Evolutionary conservation across 495 filamentous ascomycete species (phyloP).

Genomic region (Trichoderma asperelloides): DNA sequence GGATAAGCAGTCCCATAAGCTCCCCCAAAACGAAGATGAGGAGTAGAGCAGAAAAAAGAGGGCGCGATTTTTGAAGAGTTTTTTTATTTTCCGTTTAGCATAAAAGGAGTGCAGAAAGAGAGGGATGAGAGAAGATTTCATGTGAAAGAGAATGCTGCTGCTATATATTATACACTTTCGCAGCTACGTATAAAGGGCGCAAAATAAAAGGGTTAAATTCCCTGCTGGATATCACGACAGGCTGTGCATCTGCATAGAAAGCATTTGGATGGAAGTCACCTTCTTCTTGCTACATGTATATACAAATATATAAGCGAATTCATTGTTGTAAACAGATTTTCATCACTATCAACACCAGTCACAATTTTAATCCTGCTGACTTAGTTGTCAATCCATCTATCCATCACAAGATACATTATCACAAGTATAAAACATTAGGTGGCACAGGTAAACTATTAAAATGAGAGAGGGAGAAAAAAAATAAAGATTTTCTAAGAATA

Average conservation of each 20-base stretch:
- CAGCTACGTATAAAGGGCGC: too few species aligned
- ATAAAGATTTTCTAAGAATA: too few species aligned
- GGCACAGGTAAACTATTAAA: neutral
- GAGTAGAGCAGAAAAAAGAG: neutral
- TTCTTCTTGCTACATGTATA: neutral
- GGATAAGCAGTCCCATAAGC: constrained; percentile 5
- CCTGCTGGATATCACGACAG: too few species aligned
- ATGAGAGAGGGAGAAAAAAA: too few species aligned
- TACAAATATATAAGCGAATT: neutral
- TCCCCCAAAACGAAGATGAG: neutral
- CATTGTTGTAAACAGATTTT: neutral
- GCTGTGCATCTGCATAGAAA: neutral
- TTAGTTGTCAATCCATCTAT: too few species aligned
- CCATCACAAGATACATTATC: neutral
- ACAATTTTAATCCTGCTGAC: too few species aligned
- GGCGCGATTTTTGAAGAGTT: neutral
- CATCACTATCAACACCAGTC: neutral
- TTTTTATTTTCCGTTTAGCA: neutral
- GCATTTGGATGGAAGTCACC: neutral
- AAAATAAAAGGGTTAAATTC: too few species aligned
- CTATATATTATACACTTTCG: too few species aligned
- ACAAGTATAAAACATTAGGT: neutral
- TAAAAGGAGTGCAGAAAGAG: too few species aligned
- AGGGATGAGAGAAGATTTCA: too few species aligned
- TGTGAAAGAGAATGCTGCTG: too few species aligned